Evolutionary conservation across 352 stramenopile species (phyloP).

Genomic region (Phytophthora europaea): DNA sequence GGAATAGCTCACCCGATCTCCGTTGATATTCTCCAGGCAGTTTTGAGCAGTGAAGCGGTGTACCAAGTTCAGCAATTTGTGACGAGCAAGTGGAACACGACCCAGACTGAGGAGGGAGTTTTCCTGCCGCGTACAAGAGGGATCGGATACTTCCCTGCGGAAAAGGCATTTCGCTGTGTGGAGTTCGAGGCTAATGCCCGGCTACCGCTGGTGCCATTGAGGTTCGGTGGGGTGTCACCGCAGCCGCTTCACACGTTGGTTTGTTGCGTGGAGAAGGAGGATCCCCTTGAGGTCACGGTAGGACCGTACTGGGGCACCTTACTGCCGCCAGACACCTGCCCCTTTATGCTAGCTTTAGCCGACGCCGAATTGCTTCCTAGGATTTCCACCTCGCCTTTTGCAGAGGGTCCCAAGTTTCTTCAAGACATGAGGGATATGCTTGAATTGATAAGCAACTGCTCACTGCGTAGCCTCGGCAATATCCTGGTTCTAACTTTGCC

Average conservation of each 20-base stretch:
- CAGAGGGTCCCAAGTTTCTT: conserved; percentile 43
- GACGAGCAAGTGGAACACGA: conserved; percentile 33
- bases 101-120: conserved; percentile 10
- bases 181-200: conserved; percentile 36
- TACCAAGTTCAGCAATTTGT: conserved; percentile 34
- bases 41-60: conserved; percentile 18
- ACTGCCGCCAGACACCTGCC: conserved; percentile 24
- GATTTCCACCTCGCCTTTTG: conserved; percentile 41
- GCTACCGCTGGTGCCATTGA: conserved; percentile 22
- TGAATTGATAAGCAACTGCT: conserved; percentile 31
- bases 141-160: conserved; percentile 36
- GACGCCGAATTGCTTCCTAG: conserved; percentile 30
- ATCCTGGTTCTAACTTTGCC: conserved; percentile 26
- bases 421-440: conserved; percentile 45
- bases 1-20: conserved; percentile 29
- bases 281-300: conserved; percentile 16
- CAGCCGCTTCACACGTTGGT: conserved; percentile 32
- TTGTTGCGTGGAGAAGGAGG: conserved; percentile 33
- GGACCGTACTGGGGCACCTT: conserved; percentile 32
- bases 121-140: conserved; percentile 29
- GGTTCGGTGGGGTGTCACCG: conserved; percentile 31
- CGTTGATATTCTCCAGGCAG: conserved; percentile 25
- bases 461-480: conserved; percentile 18
- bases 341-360: conserved; percentile 26
- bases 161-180: conserved; percentile 27